Evolutionary conservation across 208 protist species (phyloP).

Genomic region (Acanthamoeba pearcei): DNA sequence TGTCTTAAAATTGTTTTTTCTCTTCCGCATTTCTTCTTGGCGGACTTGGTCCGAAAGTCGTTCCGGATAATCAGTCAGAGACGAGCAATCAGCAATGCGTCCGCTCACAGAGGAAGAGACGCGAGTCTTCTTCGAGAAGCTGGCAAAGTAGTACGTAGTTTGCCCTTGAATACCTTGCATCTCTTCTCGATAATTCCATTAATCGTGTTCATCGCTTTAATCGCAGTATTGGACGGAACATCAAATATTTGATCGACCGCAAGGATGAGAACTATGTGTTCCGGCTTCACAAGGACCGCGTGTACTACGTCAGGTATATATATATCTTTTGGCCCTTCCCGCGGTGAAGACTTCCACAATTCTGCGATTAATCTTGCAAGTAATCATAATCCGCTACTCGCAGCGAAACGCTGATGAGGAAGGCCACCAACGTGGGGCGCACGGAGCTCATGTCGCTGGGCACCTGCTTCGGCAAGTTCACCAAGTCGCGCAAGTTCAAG

Average conservation of each 20-base stretch:
- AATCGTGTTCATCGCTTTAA: slow-evolving; percentile 17
- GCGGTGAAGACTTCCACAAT: not conserved
- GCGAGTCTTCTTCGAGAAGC: slow-evolving; percentile 93
- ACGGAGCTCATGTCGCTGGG: slow-evolving; percentile 89
- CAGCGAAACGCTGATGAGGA: slow-evolving; percentile 82
- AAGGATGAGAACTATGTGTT: slow-evolving; percentile 92
- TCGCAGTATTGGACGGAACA: slow-evolving; percentile 90
- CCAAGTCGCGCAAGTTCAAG: slow-evolving; percentile 91
- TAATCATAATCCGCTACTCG: not conserved
- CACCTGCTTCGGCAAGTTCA: slow-evolving; percentile 94
- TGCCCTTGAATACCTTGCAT: not conserved
- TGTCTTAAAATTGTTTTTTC: not conserved
- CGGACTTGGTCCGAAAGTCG: not conserved
- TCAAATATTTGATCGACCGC: slow-evolving; percentile 90
- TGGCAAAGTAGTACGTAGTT: slow-evolving; percentile 90
- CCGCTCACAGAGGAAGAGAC: slow-evolving; percentile 93
- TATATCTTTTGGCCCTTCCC: not conserved
- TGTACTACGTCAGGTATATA: slow-evolving; percentile 91
- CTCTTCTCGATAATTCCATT: not conserved
- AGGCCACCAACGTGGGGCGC: slow-evolving; percentile 84
- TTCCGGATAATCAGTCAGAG: not conserved
- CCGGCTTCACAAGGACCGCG: slow-evolving; percentile 92
- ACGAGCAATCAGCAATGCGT: slow-evolving; percentile 84
- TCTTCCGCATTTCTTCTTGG: not conserved
- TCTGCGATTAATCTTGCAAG: not conserved